These are phyloP conservation scores for Blastocystis hominis DNA, from an alignment of 352 stramenopile species.

Conservation along the genomic window DNA sequence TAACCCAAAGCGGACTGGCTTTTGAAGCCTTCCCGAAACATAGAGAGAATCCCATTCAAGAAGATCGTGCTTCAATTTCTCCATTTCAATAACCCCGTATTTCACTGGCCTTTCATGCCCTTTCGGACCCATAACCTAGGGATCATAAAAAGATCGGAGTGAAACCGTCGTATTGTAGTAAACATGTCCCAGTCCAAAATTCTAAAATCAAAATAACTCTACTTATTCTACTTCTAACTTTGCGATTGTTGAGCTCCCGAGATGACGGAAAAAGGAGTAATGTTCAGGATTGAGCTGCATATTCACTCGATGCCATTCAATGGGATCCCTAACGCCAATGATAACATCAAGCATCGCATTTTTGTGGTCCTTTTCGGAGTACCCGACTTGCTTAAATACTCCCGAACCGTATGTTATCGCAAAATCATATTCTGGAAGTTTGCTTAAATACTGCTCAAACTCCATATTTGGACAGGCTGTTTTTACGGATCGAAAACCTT, in stretches of 20 bases:
- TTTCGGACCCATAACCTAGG: conserved; percentile 34
- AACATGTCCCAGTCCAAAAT: conserved; percentile 27
- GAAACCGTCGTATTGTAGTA: conserved; percentile 24
- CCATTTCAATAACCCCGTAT: conserved; percentile 39
- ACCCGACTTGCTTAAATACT: conserved; percentile 33
- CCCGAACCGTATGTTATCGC: conserved; percentile 44
- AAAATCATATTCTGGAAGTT: conserved; percentile 28
- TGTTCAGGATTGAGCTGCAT: conserved; percentile 14
- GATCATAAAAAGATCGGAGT: not conserved
- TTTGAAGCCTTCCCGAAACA: conserved; percentile 49
- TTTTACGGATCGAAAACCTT: not conserved
- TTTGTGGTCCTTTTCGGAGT: conserved; percentile 34
- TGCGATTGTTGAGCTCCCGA: not conserved
- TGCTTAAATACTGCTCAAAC: conserved; percentile 17
- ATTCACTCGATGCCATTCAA: conserved; percentile 5
- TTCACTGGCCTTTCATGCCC: not conserved
- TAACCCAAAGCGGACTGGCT: not conserved
- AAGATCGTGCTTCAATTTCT: conserved; percentile 21
- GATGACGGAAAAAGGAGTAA: conserved; percentile 40
- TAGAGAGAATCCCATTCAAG: conserved; percentile 42
- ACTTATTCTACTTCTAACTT: conserved; percentile 9
- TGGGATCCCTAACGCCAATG: not conserved
- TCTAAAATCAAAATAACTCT: not conserved
- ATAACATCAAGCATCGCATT: conserved; percentile 55
- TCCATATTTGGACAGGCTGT: not conserved